Evolutionary conservation across 2,329 filamentous ascomycete species (phyloP).

Genomic region (Ascomycota sp.): DNA sequence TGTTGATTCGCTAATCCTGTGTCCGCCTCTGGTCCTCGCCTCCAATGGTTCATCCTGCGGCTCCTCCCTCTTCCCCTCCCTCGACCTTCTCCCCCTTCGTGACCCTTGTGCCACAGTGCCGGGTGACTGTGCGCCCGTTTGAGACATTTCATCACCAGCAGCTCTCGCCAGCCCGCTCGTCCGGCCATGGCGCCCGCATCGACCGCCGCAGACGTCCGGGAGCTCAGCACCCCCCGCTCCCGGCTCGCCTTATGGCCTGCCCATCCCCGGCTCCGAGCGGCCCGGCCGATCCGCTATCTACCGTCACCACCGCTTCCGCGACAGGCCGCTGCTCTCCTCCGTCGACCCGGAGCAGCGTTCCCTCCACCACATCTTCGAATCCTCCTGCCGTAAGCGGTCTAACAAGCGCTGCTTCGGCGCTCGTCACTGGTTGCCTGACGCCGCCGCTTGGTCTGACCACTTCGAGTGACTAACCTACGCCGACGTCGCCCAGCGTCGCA

Average conservation of each 20-base stretch:
- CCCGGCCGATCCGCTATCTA: constrained; percentile 60
- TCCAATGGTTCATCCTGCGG: not conserved
- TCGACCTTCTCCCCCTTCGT: not conserved
- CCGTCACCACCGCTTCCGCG: constrained; percentile 58
- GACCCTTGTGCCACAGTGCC: no score
- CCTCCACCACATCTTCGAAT: constrained; percentile 64
- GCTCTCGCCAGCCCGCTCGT: constrained; percentile 10
- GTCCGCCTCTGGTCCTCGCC: not conserved
- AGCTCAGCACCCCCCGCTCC: constrained; percentile 47
- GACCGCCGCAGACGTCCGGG: constrained; percentile 20
- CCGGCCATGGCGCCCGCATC: constrained; percentile 20
- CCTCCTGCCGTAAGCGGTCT: constrained; percentile 37
- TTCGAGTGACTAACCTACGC: constrained; percentile 74
- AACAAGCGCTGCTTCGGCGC: constrained; percentile 59
- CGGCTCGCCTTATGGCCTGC: constrained; percentile 58
- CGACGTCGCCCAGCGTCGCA: constrained; percentile 58
- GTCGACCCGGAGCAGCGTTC: constrained; percentile 53
- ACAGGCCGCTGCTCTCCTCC: constrained; percentile 50
- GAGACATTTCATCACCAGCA: not conserved
- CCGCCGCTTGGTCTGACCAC: constrained; percentile 50
- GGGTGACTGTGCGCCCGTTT: no score
- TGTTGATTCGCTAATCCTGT: not conserved
- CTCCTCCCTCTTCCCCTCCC: not conserved
- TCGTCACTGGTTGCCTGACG: constrained; percentile 56
- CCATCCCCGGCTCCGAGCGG: constrained; percentile 53